phyloP scores from a whole-genome alignment of 1,284 basidiomycete species.

The Boletus sp. region DNA sequence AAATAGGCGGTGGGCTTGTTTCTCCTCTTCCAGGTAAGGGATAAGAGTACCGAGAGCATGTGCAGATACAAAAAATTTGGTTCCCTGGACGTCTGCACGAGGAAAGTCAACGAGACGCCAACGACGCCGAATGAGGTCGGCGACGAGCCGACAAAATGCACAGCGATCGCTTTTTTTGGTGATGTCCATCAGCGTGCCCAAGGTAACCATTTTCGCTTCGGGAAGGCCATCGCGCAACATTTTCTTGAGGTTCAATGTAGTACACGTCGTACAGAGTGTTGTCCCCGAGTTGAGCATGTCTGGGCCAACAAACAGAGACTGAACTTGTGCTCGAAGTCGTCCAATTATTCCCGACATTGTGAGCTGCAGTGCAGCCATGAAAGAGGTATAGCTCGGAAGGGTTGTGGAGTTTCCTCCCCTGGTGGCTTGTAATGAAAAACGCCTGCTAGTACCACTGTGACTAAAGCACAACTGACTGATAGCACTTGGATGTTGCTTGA shows the following conservation, averaged over 20 bases:
- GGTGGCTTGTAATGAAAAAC: no score
- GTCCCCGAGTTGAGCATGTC: background rate
- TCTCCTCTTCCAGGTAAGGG: conserved; percentile 5
- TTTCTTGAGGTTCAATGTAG: conserved; percentile 11
- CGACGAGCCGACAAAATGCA: conserved; percentile 17
- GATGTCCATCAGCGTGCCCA: conserved; percentile 17
- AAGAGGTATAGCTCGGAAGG: background rate
- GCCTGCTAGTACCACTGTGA: no score
- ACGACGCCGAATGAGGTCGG: conserved; percentile 8
- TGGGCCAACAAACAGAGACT: background rate
- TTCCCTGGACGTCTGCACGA: conserved; percentile 4
- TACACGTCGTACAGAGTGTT: conserved; percentile 14
- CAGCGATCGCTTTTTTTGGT: conserved; percentile 11
- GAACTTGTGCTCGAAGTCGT: conserved; percentile 6
- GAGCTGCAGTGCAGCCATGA: background rate
- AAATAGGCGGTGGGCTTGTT: conserved; percentile 18
- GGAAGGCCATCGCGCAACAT: conserved; percentile 18
- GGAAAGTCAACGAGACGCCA: conserved; percentile 19
- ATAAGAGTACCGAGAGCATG: background rate
- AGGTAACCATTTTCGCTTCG: background rate
- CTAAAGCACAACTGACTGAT: no score
- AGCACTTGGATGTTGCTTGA: no score
- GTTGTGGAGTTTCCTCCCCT: no score
- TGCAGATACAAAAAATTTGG: conserved; percentile 9
- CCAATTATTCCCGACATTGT: conserved; percentile 6